Evolutionary conservation across 163 green algal species (phyloP), one percentile per base, ranked within the genome.

Genomic region (Chlamydomonas reinhardtii): DNA sequence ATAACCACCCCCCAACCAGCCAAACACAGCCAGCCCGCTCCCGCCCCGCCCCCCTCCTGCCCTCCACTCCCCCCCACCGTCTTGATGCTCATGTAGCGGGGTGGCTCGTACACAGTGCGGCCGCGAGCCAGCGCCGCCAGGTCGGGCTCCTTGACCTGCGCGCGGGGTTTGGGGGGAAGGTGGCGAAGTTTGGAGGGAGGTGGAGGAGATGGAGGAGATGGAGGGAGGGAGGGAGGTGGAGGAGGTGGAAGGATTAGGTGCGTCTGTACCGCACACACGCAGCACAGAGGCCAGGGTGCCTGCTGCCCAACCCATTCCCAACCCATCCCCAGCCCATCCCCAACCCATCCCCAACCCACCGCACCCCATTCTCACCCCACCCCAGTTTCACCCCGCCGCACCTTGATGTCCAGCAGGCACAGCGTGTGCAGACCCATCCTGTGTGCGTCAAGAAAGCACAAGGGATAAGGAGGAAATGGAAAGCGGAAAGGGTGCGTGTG

Each of bases 361-460:
- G 43, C 43, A 6, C 43, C 43, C 43, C 43, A 54, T 11, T 11
- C 43, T 16, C 6, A 6, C 43, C 8, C 43, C 43, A 11, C 43
- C 43, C 43, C 43, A 11, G 8, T 11, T 6, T 11, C 43, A 54
- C 43, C 43, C 43, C 6, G 11, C 43, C 43, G 43, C 43, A 95
- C 95, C 90, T 98, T 98, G 86, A 99, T 99, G 91, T 99, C 97
- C 65, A 99, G 94, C 34, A 99, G 91, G 89, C 96, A 99, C 70
- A 99, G 92, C 61, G 98, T 99, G 92, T 99, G 98, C 66, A 99
- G 89, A 0, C 97, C 97, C 27, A 87, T 24, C 54, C 84, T 87
- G 61, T 93, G 86, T 39, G 75, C 17, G 74, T 22, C n/a, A n/a
- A n/a, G n/a, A n/a, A n/a, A n/a, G n/a, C n/a, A n/a, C n/a, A n/a